Conservation (phyloP, 1,139 yeast genomes). For the Candida labiduridarum region DNA sequence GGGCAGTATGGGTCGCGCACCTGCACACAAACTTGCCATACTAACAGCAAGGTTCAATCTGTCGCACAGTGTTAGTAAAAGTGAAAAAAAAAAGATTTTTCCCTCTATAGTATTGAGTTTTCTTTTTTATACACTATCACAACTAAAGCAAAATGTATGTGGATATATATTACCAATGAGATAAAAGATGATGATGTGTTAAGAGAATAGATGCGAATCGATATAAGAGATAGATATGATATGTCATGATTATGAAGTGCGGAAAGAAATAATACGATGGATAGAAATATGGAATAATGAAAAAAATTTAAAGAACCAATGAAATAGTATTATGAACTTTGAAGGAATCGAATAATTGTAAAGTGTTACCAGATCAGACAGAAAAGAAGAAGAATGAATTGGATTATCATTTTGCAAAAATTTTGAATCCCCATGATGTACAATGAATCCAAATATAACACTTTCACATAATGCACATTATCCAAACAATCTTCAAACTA, state of each 20-base stretch:
- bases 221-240: not conserved
- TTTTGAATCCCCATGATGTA: no score
- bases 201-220: not conserved
- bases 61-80: not conserved
- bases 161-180: not conserved
- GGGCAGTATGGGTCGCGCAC: not conserved
- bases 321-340: no score
- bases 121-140: not conserved
- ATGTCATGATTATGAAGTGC: not conserved
- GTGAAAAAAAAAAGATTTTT: constrained; percentile 1
- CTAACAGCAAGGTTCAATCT: no score
- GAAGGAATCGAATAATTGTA: no score
- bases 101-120: not conserved
- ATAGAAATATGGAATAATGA: not conserved
- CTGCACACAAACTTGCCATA: not conserved
- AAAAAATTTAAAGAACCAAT: no score
- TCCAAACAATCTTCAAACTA: no score
- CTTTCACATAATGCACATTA: not conserved
- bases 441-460: no score
- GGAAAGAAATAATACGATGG: no score
- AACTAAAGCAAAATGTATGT: constrained; percentile 6
- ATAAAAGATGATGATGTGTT: not conserved
- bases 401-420: no score
- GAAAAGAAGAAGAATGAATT: no score
- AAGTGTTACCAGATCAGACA: no score